Base-by-base conservation (phyloP, 2,329 filamentous ascomycete species). In the Neopestalotiopsis sp. region DNA sequence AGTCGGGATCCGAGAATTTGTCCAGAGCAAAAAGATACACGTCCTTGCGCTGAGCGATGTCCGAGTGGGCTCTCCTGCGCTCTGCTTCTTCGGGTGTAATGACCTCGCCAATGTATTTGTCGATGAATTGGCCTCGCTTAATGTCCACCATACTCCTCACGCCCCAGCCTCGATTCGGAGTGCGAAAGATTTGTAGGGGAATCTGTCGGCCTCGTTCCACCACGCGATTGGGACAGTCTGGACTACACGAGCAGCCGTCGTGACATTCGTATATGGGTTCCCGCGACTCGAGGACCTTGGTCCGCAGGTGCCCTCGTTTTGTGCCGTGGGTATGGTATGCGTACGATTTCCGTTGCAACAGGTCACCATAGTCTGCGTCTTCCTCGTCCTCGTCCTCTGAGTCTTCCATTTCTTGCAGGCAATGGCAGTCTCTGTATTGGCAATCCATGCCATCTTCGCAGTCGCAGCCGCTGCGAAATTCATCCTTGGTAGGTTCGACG, bases 191-290 rank as follows among this genome's bases (percentile, higher is more conserved):
- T 74, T 94, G 89, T 1, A 97, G 81, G 1, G 90, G 87, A 0
- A 96, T 84, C 61, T 86, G 88, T 2, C 94, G 85, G 0, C 94
- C 93, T 63, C 91, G 86, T 75, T 94, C 92, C 0, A 96, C 93
- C 0, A 95, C 90, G 5, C 92, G 86, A 75, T 94, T 95, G 1
- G 91, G 90, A 74, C 94, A 97, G 20, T 81, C 73, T 0, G 79
- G 76, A 2, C 85, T 86, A 74, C 94, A 97, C 2, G 80, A 82
- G 79, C 94, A 97, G 9, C 86, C 87, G 2, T 86, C 82, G 73
- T 96, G 94, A 76, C 94, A 97, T 75, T 97, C 94, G 79, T 95
- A 95, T 68, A 97, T 92, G 0, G 91, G 88, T 42, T 86, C 78
- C 53, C 87, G 84, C 32, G 87, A 89, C 30, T 84, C 73, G 13